phyloP scores from a whole-genome alignment of 345 rosid species.

The Eutrema japonicum region DNA sequence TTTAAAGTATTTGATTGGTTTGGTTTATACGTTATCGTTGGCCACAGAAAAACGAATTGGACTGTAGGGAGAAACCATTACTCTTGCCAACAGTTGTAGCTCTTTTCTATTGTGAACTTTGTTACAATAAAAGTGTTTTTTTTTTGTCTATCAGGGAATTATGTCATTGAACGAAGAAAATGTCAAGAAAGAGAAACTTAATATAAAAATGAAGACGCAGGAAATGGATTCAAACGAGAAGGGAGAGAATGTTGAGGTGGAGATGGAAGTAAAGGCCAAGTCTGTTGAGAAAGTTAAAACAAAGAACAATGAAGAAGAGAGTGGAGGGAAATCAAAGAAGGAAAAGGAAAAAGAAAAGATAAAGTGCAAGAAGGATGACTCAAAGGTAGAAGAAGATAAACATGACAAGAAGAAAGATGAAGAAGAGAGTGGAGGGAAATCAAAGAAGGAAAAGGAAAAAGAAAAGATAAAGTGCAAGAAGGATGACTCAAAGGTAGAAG shows the following conservation, averaged over 20 bases:
- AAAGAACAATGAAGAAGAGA: slow-evolving; percentile 33
- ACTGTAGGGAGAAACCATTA: neutral
- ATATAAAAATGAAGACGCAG: slow-evolving; percentile 56
- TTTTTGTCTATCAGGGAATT: slow-evolving; percentile 10
- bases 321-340: slow-evolving; percentile 43
- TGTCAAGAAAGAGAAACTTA: slow-evolving; percentile 60
- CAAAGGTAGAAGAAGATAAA: slow-evolving; percentile 18
- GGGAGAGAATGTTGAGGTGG: slow-evolving; percentile 50
- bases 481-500: too few species aligned
- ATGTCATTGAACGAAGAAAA: slow-evolving; percentile 44
- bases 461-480: too few species aligned
- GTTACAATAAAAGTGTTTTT: neutral
- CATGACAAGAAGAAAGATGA: neutral
- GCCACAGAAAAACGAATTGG: too few species aligned
- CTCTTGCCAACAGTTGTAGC: neutral
- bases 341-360: slow-evolving; percentile 24
- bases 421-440: too few species aligned
- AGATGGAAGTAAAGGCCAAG: slow-evolving; percentile 64
- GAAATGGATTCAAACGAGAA: slow-evolving; percentile 44
- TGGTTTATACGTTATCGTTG: too few species aligned
- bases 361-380: slow-evolving; percentile 22
- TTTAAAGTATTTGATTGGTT: too few species aligned
- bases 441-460: too few species aligned
- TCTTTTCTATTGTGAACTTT: neutral
- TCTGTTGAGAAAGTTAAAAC: slow-evolving; percentile 59